These are phyloP conservation scores for Coprinopsis strossmayeri DNA, from an alignment of 768 basidiomycete species.

Conservation along the genomic window DNA sequence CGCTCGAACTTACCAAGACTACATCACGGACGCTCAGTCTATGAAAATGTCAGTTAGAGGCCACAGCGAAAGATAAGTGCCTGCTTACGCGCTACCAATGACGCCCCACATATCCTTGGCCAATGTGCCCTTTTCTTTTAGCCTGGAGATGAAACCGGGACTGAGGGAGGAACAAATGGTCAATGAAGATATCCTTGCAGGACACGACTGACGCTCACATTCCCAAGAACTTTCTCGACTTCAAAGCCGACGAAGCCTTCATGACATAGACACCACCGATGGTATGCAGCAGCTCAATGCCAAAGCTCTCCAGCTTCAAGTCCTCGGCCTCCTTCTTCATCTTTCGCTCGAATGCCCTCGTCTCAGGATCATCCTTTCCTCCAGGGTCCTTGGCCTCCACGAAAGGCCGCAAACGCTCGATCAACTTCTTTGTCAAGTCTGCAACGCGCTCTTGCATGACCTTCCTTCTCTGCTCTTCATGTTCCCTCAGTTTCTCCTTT, in stretches of 20 bases:
- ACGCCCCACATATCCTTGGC: constrained; percentile 98
- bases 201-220: constrained; percentile 55
- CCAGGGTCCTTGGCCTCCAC: constrained; percentile 87
- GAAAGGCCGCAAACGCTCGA: constrained; percentile 82
- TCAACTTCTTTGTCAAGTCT: constrained; percentile 68
- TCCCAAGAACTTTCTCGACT: constrained; percentile 86
- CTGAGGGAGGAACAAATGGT: constrained; percentile 36
- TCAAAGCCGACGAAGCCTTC: constrained; percentile 89
- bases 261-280: constrained; percentile 90
- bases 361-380: constrained; percentile 77
- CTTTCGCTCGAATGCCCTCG: constrained; percentile 64
- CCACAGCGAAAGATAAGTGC: not conserved
- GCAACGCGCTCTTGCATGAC: constrained; percentile 75
- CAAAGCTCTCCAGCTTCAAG: constrained; percentile 95
- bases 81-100: constrained; percentile 84
- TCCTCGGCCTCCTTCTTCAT: constrained; percentile 88
- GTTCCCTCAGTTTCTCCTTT: constrained; percentile 71
- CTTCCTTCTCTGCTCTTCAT: constrained; percentile 76
- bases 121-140: constrained; percentile 91
- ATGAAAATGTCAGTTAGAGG: constrained; percentile 1
- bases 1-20: constrained; percentile 49
- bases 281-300: constrained; percentile 90
- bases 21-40: constrained; percentile 71
- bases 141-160: constrained; percentile 84
- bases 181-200: too few relatives aligned